These are phyloP conservation scores for Chloranthus sessilifolius DNA, from an alignment of 164 flowering plant genomes.

Conservation along the genomic window DNA sequence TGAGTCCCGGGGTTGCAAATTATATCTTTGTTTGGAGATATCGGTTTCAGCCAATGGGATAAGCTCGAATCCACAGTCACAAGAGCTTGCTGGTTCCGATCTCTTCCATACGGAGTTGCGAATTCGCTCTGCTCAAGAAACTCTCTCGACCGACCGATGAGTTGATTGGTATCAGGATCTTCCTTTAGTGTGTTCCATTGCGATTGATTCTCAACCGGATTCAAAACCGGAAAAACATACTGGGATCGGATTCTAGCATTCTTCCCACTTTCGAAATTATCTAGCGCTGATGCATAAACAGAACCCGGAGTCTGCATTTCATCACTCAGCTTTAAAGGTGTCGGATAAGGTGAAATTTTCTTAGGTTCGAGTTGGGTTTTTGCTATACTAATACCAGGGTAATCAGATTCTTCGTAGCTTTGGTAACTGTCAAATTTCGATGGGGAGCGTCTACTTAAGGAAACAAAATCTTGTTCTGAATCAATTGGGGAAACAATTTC, in stretches of 20 bases:
- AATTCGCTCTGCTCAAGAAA: slow-evolving; percentile 21
- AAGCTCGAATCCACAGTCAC: slow-evolving; percentile 42
- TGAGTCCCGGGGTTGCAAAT: slow-evolving; percentile 5
- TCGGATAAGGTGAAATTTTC: no score
- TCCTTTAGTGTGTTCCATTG: slow-evolving; percentile 37
- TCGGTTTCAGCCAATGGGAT: slow-evolving; percentile 58
- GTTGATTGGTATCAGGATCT: slow-evolving; percentile 15
- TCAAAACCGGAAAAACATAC: slow-evolving; percentile 54
- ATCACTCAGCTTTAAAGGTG: slow-evolving; percentile 58
- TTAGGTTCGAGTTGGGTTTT: background rate
- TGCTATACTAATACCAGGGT: slow-evolving; percentile 18
- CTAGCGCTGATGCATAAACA: slow-evolving; percentile 44
- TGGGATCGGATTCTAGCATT: slow-evolving; percentile 61
- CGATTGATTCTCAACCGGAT: slow-evolving; percentile 43
- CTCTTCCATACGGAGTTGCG: slow-evolving; percentile 21
- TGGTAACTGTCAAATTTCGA: slow-evolving; percentile 1
- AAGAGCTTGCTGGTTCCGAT: slow-evolving; percentile 6
- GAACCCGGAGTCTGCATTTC: slow-evolving; percentile 99
- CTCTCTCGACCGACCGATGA: slow-evolving; percentile 21
- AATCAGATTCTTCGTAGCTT: slow-evolving; percentile 16
- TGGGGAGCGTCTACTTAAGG: no score
- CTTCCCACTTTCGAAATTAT: slow-evolving; percentile 31
- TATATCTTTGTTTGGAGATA: slow-evolving; percentile 18
- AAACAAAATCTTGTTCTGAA: background rate
- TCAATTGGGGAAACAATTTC: no score